These are phyloP conservation scores for Scheffersomyces amazonensis DNA, from an alignment of 805 yeast genomes.

Conservation along the genomic window DNA sequence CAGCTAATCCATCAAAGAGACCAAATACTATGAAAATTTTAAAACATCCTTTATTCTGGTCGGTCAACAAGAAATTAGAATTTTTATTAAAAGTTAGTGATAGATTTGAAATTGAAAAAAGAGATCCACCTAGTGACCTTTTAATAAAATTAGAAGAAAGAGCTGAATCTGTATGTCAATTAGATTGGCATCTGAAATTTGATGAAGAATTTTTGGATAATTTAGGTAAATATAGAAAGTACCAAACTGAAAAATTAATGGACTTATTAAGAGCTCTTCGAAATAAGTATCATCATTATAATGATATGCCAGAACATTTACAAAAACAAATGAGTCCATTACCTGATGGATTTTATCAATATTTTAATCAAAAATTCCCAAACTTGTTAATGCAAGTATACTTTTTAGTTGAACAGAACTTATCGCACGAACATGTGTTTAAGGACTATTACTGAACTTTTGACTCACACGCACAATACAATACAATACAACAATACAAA, in stretches of 20 bases:
- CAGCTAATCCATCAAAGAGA: slow-evolving; percentile 60
- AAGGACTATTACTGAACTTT: slow-evolving; percentile 28
- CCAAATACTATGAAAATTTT: slow-evolving; percentile 69
- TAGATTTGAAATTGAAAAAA: slow-evolving; percentile 77
- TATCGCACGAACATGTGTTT: slow-evolving; percentile 65
- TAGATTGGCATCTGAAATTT: slow-evolving; percentile 77
- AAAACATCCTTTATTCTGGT: slow-evolving; percentile 91
- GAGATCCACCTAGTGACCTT: slow-evolving; percentile 73
- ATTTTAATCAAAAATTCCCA: slow-evolving; percentile 77
- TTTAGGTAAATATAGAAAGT: slow-evolving; percentile 87
- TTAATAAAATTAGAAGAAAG: slow-evolving; percentile 52
- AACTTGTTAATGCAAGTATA: slow-evolving; percentile 72
- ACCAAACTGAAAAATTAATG: slow-evolving; percentile 72
- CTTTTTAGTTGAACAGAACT: slow-evolving; percentile 51
- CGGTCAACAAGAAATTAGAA: slow-evolving; percentile 66
- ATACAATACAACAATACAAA: too few relatives aligned
- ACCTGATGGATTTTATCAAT: slow-evolving; percentile 81
- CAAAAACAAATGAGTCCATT: slow-evolving; percentile 68
- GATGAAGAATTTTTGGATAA: slow-evolving; percentile 75
- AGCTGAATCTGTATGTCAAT: slow-evolving; percentile 47
- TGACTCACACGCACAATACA: too few relatives aligned
- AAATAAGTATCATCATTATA: slow-evolving; percentile 92
- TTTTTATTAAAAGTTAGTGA: slow-evolving; percentile 87
- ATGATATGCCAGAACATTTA: slow-evolving; percentile 75
- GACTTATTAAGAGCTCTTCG: slow-evolving; percentile 87